These are phyloP conservation scores for Globisporangium rhizosaccharum DNA, from an alignment of 352 stramenopile genomes.

Conservation along the genomic window DNA sequence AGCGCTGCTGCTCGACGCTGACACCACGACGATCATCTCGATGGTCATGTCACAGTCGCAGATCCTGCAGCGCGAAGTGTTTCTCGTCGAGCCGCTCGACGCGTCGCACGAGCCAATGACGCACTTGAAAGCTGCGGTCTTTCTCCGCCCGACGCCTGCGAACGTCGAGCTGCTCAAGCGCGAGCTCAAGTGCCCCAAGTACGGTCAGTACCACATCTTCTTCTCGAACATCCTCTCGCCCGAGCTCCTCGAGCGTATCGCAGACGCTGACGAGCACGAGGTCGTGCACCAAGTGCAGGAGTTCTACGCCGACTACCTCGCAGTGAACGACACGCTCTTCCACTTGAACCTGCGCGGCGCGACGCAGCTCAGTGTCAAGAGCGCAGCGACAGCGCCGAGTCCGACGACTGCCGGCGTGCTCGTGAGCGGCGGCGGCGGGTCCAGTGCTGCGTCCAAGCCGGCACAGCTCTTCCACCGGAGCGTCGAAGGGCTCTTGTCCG, in stretches of 20 bases:
- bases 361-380: constrained; percentile 38
- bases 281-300: constrained; percentile 95
- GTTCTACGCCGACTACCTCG: constrained; percentile 98
- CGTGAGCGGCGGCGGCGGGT: too few relatives aligned
- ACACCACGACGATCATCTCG: constrained; percentile 93
- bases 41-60: constrained; percentile 96
- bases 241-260: constrained; percentile 93
- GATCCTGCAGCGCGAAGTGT: constrained; percentile 95
- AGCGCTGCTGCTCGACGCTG: constrained; percentile 92
- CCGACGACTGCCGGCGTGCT: constrained; percentile 42
- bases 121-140: constrained; percentile 94
- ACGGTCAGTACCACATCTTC: constrained; percentile 98
- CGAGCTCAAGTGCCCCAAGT: constrained; percentile 94
- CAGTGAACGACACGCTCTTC: constrained; percentile 97
- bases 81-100: constrained; percentile 92
- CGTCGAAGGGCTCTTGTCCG: constrained; percentile 90
- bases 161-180: constrained; percentile 90
- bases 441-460: constrained; percentile 20
- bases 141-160: constrained; percentile 89
- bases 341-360: constrained; percentile 91
- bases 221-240: constrained; percentile 96
- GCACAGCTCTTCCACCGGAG: constrained; percentile 89
- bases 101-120: constrained; percentile 77
- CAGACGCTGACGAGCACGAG: constrained; percentile 94
- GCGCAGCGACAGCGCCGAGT: constrained; percentile 19